These are phyloP conservation scores for Pseudogymnoascus sp. DNA, from an alignment of 2,329 filamentous ascomycete species.

Conservation along the genomic window DNA sequence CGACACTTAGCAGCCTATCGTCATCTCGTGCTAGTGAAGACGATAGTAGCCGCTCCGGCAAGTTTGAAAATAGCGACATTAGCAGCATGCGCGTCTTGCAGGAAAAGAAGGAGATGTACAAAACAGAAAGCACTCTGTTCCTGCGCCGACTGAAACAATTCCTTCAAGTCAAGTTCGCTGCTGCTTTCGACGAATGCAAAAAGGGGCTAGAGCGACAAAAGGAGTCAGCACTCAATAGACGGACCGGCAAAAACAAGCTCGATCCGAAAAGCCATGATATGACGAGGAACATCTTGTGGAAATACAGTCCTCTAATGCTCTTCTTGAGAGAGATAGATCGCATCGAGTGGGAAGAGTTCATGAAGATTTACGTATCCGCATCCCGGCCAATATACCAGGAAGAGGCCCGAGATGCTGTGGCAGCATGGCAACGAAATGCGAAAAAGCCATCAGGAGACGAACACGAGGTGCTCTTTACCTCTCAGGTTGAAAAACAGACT, in stretches of 20 bases:
- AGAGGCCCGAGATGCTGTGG: conserved; percentile 71
- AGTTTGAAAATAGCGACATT: conserved; percentile 41
- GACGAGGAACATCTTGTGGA: conserved; percentile 72
- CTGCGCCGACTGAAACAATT: conserved; percentile 74
- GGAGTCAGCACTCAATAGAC: conserved; percentile 47
- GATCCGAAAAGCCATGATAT: conserved; percentile 65
- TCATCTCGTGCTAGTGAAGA: conserved; percentile 35
- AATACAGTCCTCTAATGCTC: conserved; percentile 78
- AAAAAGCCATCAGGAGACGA: conserved; percentile 72
- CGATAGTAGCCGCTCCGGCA: conserved; percentile 23
- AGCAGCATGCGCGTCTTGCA: conserved; percentile 90
- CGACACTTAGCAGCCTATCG: conserved; percentile 52
- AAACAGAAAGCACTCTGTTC: conserved; percentile 68
- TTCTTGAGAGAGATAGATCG: conserved; percentile 82
- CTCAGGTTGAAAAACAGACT: conserved; percentile 76
- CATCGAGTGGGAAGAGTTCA: conserved; percentile 71
- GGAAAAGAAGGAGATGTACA: conserved; percentile 89
- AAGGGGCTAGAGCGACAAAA: conserved; percentile 45
- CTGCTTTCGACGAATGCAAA: conserved; percentile 64
- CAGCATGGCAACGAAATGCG: conserved; percentile 73
- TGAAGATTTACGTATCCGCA: conserved; percentile 74
- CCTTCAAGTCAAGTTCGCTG: conserved; percentile 73
- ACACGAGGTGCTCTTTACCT: conserved; percentile 78
- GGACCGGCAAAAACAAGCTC: conserved; percentile 51
- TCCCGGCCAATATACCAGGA: conserved; percentile 71